phyloP scores from a whole-genome alignment of 2,329 filamentous ascomycete genomes.

The Rasamsonia emersonii region DNA sequence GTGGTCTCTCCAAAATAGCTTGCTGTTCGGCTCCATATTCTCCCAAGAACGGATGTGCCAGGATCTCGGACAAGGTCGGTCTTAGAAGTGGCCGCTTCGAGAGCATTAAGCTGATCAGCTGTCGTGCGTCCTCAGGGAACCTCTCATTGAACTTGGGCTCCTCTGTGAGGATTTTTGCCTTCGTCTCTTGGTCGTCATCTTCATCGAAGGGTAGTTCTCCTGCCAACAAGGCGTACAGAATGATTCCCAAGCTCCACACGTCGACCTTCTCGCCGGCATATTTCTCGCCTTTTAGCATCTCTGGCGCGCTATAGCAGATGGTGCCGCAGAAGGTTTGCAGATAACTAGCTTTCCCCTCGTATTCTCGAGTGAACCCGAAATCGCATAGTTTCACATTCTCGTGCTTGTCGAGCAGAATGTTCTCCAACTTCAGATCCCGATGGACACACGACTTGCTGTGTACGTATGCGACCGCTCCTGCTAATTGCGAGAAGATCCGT shows the following conservation, averaged over 20 bases:
- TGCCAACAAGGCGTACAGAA: conserved; percentile 73
- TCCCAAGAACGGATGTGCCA: conserved; percentile 77
- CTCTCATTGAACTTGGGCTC: conserved; percentile 80
- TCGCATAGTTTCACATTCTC: conserved; percentile 97
- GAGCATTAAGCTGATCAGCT: conserved; percentile 69
- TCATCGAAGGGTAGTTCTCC: conserved; percentile 89
- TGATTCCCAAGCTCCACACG: conserved; percentile 94
- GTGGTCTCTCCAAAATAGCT: conserved; percentile 74
- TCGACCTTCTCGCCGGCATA: conserved; percentile 98
- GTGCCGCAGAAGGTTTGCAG: conserved; percentile 97
- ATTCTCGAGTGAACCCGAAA: conserved; percentile 96
- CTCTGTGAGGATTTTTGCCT: conserved; percentile 71
- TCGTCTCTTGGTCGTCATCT: conserved; percentile 82
- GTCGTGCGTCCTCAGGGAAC: conserved; percentile 66
- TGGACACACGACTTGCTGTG: conserved; percentile 94
- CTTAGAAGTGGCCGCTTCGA: conserved; percentile 83
- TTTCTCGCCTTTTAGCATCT: conserved; percentile 97
- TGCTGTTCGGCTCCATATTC: conserved; percentile 85
- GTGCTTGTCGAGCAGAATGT: conserved; percentile 90
- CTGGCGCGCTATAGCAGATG: conserved; percentile 92
- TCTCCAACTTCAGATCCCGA: conserved; percentile 92
- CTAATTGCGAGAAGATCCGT: conserved; percentile 90
- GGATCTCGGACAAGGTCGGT: conserved; percentile 73
- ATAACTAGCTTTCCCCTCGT: conserved; percentile 89
- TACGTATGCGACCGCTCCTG: conserved; percentile 90